Evolutionary conservation across 257 asterid genomes (phyloP).

Genomic region (Euphrasia confusa): DNA sequence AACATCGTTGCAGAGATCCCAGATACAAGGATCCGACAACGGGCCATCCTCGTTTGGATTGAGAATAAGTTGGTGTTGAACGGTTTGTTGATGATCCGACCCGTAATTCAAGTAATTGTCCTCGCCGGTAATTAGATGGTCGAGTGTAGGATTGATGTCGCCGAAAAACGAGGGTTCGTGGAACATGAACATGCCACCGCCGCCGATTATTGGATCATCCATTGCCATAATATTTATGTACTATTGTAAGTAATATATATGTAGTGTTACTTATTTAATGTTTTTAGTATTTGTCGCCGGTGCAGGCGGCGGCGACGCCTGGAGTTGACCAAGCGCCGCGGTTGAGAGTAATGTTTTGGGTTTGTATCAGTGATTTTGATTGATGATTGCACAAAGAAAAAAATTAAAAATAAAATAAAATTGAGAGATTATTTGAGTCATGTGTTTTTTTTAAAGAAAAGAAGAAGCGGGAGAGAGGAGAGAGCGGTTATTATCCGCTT

Average conservation of each 20-base stretch:
- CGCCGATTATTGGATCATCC: slow-evolving; percentile 8
- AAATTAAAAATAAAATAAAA: too few relatives aligned
- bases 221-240: slow-evolving; percentile 29
- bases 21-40: slow-evolving; percentile 29
- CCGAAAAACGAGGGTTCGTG: slow-evolving; percentile 27
- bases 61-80: slow-evolving; percentile 2
- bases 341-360: slow-evolving; percentile 8
- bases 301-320: slow-evolving; percentile 42
- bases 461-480: slow-evolving; percentile 30
- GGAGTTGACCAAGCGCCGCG: slow-evolving; percentile 62
- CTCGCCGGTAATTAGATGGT: neutral
- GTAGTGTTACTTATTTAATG: neutral
- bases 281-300: neutral
- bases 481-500: slow-evolving; percentile 29
- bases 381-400: neutral
- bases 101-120: neutral
- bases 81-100: slow-evolving; percentile 7
- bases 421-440: neutral
- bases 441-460: neutral
- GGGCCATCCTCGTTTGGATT: slow-evolving; percentile 27
- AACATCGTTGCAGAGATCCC: slow-evolving; percentile 29
- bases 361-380: slow-evolving; percentile 15
- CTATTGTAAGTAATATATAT: too few relatives aligned
- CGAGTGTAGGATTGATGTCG: slow-evolving; percentile 24
- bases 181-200: slow-evolving; percentile 9